Percentiles rank a stretch among this genome's conserved stretches.
Conservation (phyloP, 1,139 yeast species). For the Yamadazyma conglobata region DNA sequence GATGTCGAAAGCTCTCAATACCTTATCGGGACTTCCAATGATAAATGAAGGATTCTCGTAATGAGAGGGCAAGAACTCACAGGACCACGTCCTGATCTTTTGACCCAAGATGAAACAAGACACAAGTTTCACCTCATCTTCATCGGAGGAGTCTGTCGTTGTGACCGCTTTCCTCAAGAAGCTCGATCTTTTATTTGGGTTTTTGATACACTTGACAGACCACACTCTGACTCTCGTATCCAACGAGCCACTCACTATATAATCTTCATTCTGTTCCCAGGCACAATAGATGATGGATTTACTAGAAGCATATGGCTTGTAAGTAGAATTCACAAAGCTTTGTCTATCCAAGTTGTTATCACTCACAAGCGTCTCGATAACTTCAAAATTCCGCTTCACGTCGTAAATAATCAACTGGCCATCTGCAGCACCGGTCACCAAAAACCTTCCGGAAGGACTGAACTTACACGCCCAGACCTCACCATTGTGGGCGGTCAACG, state of each 20-base stretch:
- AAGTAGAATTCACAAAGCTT: conserved; percentile 25
- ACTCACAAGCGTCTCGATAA: conserved; percentile 33
- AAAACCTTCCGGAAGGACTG: conserved; percentile 69
- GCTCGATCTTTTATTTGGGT: conserved; percentile 8
- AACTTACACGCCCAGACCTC: conserved; percentile 86
- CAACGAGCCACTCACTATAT: conserved; percentile 62
- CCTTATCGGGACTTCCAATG: conserved; percentile 77
- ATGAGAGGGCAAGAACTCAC: conserved; percentile 62
- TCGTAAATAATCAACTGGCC: conserved; percentile 64
- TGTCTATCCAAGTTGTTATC: conserved; percentile 28
- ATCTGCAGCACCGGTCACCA: conserved; percentile 78
- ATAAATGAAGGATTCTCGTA: conserved; percentile 50
- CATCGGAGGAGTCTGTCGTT: conserved; percentile 6
- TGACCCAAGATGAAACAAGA: conserved; percentile 41
- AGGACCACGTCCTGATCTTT: conserved; percentile 53
- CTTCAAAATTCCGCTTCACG: conserved; percentile 51
- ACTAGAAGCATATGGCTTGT: conserved; percentile 22
- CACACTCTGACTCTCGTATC: conserved; percentile 68
- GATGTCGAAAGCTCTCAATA: conserved; percentile 58
- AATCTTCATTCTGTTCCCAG: conserved; percentile 74
- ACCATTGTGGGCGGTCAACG: conserved; percentile 53
- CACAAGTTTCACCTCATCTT: conserved; percentile 21
- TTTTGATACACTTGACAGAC: conserved; percentile 43
- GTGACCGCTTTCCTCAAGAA: conserved; percentile 22
- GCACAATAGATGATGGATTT: conserved; percentile 65